phyloP scores from a whole-genome alignment of 352 stramenopile genomes.

The Vaucheria bursata region DNA sequence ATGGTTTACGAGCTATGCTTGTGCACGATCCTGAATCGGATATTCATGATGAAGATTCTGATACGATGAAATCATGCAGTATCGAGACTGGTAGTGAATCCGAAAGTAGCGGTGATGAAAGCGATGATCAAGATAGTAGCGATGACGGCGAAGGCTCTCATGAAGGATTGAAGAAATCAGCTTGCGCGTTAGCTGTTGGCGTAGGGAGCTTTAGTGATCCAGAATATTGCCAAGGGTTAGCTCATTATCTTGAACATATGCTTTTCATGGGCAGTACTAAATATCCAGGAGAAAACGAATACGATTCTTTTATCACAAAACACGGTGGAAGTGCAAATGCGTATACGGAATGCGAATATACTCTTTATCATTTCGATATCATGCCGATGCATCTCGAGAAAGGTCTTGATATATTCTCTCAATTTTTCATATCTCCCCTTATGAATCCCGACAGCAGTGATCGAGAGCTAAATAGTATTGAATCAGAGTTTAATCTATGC shows the following conservation, averaged over 20 bases:
- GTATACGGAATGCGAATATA: constrained; percentile 76
- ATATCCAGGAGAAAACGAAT: constrained; percentile 84
- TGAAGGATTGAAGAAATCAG: constrained; percentile 40
- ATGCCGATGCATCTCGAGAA: constrained; percentile 38
- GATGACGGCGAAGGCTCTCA: constrained; percentile 9
- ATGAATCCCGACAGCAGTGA: constrained; percentile 66
- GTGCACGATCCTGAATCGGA: constrained; percentile 54
- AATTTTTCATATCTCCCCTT: constrained; percentile 82
- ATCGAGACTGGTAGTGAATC: constrained; percentile 5
- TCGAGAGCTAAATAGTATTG: constrained; percentile 68
- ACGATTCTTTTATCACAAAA: constrained; percentile 72
- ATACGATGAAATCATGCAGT: constrained; percentile 13
- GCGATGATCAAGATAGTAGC: background rate
- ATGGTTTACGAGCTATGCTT: constrained; percentile 64
- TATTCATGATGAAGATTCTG: constrained; percentile 45
- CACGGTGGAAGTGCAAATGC: constrained; percentile 80
- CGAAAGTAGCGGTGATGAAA: constrained; percentile 3
- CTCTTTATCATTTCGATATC: constrained; percentile 85
- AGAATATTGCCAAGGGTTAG: constrained; percentile 60
- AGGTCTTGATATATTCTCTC: constrained; percentile 80
- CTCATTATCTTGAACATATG: constrained; percentile 77
- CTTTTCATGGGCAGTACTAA: constrained; percentile 85
- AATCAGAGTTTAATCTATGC: constrained; percentile 70
- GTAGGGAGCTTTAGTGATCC: constrained; percentile 54
- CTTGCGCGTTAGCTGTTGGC: constrained; percentile 51